A percentile compares a stretch with the other conserved stretches of the same genome.
Conservation (phyloP, 345 rosid genomes). For the Citrus sp. region DNA sequence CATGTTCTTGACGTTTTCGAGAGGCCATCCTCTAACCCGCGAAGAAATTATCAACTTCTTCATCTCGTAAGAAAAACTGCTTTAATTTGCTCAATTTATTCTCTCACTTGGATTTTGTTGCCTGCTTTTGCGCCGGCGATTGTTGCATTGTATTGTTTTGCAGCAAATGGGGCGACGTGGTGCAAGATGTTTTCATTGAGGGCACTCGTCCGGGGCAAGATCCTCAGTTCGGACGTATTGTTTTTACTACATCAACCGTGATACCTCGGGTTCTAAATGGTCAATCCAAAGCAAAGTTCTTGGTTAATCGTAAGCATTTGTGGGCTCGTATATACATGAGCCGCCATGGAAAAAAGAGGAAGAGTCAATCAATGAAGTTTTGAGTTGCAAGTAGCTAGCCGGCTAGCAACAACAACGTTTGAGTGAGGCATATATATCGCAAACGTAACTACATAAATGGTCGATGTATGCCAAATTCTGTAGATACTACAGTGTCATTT, state of each 20-base stretch:
- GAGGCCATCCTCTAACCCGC: constrained; percentile 29
- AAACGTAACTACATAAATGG: no score
- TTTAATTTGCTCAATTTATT: no score
- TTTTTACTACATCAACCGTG: constrained; percentile 22
- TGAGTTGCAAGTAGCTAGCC: no score
- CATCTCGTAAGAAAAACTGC: constrained; percentile 5
- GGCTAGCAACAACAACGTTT: neutral
- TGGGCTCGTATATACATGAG: constrained; percentile 28
- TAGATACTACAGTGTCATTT: no score
- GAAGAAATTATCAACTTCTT: constrained; percentile 28
- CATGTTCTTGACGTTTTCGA: constrained; percentile 35
- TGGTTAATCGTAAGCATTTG: constrained; percentile 31
- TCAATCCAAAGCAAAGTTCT: constrained; percentile 30
- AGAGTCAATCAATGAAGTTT: neutral
- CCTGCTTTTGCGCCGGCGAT: no score
- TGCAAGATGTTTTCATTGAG: constrained; percentile 21
- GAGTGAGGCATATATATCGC: no score
- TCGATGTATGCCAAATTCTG: neutral
- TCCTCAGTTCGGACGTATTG: constrained; percentile 30
- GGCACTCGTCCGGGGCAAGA: constrained; percentile 11
- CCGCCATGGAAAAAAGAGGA: neutral
- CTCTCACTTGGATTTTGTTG: no score
- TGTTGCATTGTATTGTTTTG: neutral
- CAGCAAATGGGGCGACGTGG: constrained; percentile 36
- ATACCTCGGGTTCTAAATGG: constrained; percentile 24